Conservation (phyloP, 2,329 filamentous ascomycete genomes). For the Hymenoscyphus albidus region DNA sequence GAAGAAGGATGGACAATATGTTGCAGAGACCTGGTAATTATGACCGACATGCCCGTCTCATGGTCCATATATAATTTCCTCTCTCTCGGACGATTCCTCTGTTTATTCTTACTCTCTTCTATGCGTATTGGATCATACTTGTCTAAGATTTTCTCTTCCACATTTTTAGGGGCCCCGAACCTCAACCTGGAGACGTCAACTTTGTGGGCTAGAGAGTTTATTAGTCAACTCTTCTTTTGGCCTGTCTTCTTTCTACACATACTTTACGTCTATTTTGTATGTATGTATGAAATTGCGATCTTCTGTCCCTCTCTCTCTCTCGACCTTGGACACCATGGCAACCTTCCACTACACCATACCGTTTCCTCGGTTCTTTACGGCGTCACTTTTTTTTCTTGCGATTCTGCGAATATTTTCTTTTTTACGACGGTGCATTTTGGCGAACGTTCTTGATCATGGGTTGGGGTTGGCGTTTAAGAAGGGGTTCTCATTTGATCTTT, state of each 20-base stretch:
- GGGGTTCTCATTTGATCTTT: too few species aligned
- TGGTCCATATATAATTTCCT: not conserved
- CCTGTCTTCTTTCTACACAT: not conserved
- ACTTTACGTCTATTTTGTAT: not conserved
- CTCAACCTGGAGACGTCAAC: not conserved
- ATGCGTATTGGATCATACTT: not conserved
- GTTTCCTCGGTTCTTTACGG: too few species aligned
- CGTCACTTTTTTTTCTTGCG: too few species aligned
- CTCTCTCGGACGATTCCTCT: not conserved
- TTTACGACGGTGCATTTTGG: too few species aligned
- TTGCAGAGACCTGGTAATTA: slow-evolving; percentile 69
- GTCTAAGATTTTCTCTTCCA: not conserved
- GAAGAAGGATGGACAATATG: slow-evolving; percentile 90
- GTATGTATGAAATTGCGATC: too few species aligned
- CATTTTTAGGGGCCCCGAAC: not conserved
- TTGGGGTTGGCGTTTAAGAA: too few species aligned
- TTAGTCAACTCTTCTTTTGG: not conserved
- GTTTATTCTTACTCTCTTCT: not conserved
- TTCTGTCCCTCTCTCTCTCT: too few species aligned
- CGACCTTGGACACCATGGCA: too few species aligned
- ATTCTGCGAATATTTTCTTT: too few species aligned
- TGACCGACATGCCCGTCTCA: not conserved
- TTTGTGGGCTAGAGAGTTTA: not conserved
- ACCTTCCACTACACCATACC: too few species aligned
- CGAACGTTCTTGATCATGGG: too few species aligned